phyloP scores from a whole-genome alignment of 257 asterid species.

The Linaria vulgaris region DNA sequence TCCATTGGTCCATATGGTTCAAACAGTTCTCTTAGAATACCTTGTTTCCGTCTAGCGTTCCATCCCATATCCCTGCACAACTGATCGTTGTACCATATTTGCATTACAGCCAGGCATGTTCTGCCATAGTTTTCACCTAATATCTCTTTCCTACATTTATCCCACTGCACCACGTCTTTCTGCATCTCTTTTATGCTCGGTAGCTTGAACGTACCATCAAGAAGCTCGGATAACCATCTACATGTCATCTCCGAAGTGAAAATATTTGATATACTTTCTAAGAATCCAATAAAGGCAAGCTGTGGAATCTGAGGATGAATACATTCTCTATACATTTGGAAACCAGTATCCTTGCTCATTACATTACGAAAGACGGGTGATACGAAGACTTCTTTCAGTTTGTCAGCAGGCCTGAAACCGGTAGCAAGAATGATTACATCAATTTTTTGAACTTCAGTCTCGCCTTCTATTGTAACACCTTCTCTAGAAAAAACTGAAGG shows the following conservation, averaged over 20 bases:
- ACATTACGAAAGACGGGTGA: constrained; percentile 31
- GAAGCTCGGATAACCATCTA: constrained; percentile 44
- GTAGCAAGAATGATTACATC: constrained; percentile 53
- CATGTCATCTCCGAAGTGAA: constrained; percentile 48
- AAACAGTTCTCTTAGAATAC: constrained; percentile 41
- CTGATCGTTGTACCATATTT: constrained; percentile 53
- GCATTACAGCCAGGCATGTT: constrained; percentile 37
- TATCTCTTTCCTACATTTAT: constrained; percentile 36
- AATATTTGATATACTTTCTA: constrained; percentile 45
- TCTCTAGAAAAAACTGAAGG: constrained; percentile 38
- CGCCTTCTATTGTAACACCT: constrained; percentile 37
- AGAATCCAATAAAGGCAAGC: constrained; percentile 46
- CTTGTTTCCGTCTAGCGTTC: constrained; percentile 42
- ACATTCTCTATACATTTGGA: constrained; percentile 35
- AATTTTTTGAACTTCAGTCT: constrained; percentile 23
- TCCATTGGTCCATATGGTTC: constrained; percentile 52
- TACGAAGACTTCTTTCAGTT: constrained; percentile 37
- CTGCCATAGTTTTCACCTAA: constrained; percentile 33
- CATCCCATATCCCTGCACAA: constrained; percentile 56
- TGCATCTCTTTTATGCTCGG: constrained; percentile 50
- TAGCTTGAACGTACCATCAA: constrained; percentile 44
- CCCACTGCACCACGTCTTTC: constrained; percentile 39
- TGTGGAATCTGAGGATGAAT: constrained; percentile 52
- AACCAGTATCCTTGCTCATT: constrained; percentile 25
- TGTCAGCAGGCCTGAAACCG: constrained; percentile 41